These are phyloP conservation scores for Penicillium fimorum DNA, from an alignment of 495 filamentous ascomycete genomes.

Conservation along the genomic window DNA sequence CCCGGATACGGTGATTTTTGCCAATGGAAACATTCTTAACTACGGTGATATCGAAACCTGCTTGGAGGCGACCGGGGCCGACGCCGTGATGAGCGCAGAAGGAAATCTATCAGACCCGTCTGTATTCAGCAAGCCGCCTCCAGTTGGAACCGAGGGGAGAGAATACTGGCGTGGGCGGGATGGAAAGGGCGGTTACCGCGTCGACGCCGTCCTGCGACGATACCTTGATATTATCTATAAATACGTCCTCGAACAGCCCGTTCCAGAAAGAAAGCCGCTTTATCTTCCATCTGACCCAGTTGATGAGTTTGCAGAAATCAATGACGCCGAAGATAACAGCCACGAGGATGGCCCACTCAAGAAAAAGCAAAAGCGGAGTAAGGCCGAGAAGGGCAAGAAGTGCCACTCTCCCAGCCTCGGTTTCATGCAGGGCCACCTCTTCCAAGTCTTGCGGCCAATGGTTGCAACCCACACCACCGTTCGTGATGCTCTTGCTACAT, in stretches of 20 bases:
- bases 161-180: constrained; percentile 84
- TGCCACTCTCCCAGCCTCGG: constrained; percentile 66
- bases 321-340: constrained; percentile 34
- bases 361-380: constrained; percentile 62
- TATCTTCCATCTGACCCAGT: constrained; percentile 67
- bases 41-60: constrained; percentile 78
- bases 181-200: constrained; percentile 81
- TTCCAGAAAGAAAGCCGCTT: constrained; percentile 65
- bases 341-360: constrained; percentile 42
- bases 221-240: constrained; percentile 88
- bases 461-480: constrained; percentile 75
- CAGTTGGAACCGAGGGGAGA: constrained; percentile 59
- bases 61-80: constrained; percentile 79
- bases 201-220: constrained; percentile 81
- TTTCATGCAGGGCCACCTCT: constrained; percentile 89
- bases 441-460: constrained; percentile 83
- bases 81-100: constrained; percentile 94
- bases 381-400: constrained; percentile 43
- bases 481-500: constrained; percentile 72
- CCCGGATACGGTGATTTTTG: constrained; percentile 85
- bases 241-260: constrained; percentile 61
- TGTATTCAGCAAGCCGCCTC: constrained; percentile 72
- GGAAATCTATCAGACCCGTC: constrained; percentile 88
- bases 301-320: constrained; percentile 35
- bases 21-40: constrained; percentile 91